Percentiles rank a stretch among this genome's conserved stretches.
These are phyloP conservation scores for Cornus florida DNA, from an alignment of 148 eudicot genomes.

Conservation along the genomic window DNA sequence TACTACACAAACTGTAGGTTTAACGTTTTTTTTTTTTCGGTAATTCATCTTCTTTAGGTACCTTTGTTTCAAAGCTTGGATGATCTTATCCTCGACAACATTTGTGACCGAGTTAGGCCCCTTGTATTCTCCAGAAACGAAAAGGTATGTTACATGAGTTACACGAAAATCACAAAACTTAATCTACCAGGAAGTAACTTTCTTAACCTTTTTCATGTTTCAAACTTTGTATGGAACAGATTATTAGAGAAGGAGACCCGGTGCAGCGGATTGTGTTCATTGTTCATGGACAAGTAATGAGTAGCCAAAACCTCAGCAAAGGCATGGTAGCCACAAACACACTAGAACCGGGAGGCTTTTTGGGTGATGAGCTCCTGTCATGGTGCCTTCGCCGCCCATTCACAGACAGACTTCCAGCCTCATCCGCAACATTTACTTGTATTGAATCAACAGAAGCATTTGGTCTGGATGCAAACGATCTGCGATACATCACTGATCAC, in stretches of 20 bases:
- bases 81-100: slow-evolving; percentile 48
- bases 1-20: no score
- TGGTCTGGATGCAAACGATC: slow-evolving; percentile 28
- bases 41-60: slow-evolving; percentile 26
- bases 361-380: background rate
- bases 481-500: slow-evolving; percentile 34
- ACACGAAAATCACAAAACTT: no score
- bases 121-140: slow-evolving; percentile 35
- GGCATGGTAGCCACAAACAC: slow-evolving; percentile 25
- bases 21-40: background rate
- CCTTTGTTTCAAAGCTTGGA: slow-evolving; percentile 41
- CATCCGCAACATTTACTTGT: slow-evolving; percentile 36
- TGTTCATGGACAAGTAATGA: slow-evolving; percentile 30
- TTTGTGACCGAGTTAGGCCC: slow-evolving; percentile 45
- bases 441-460: slow-evolving; percentile 28
- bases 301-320: slow-evolving; percentile 31
- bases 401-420: slow-evolving; percentile 30
- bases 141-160: slow-evolving; percentile 20
- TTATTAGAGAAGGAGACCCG: slow-evolving; percentile 47
- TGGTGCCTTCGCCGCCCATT: no score
- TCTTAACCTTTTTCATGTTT: no score
- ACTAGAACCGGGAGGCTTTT: slow-evolving; percentile 26
- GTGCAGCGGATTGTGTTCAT: slow-evolving; percentile 40
- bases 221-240: slow-evolving; percentile 15
- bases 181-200: no score